Conservation (phyloP, 179 eudicot genomes). For the Pouteria campechiana region DNA sequence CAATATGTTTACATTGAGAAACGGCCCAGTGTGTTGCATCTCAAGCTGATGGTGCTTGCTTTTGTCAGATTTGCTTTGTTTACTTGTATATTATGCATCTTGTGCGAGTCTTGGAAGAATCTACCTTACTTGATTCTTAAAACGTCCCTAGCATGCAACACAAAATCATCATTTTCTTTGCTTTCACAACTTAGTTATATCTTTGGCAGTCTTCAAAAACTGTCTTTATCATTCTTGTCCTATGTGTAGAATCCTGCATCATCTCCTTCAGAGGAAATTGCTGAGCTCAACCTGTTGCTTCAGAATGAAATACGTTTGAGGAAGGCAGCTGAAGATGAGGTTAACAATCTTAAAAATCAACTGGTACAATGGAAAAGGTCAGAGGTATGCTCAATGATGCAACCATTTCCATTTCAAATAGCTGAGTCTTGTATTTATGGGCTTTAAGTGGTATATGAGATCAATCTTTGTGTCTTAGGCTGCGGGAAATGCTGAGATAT, state of each 20-base stretch:
- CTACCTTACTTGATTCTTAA: no score
- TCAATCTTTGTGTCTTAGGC: slow-evolving; percentile 26
- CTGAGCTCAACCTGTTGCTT: slow-evolving; percentile 45
- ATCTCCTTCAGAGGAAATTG: slow-evolving; percentile 29
- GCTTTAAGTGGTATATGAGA: not conserved
- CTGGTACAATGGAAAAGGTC: slow-evolving; percentile 38
- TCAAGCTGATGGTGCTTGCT: no score
- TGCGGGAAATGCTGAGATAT: slow-evolving; percentile 45
- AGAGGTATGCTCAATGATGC: slow-evolving; percentile 39
- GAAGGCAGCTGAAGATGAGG: slow-evolving; percentile 65
- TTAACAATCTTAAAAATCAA: slow-evolving; percentile 53
- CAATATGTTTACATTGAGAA: no score
- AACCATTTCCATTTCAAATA: not conserved
- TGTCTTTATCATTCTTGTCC: not conserved
- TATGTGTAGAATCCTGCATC: slow-evolving; percentile 4
- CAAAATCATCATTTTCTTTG: no score
- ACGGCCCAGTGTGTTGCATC: no score
- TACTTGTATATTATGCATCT: no score
- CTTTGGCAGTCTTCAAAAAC: no score
- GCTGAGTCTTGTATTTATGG: not conserved
- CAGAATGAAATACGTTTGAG: slow-evolving; percentile 46
- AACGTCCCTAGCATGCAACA: no score
- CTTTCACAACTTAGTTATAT: no score
- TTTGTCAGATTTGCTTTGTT: no score
- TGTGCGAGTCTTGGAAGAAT: no score